Conservation (phyloP, 2,329 filamentous ascomycete species). For the Alternaria infectoria region DNA sequence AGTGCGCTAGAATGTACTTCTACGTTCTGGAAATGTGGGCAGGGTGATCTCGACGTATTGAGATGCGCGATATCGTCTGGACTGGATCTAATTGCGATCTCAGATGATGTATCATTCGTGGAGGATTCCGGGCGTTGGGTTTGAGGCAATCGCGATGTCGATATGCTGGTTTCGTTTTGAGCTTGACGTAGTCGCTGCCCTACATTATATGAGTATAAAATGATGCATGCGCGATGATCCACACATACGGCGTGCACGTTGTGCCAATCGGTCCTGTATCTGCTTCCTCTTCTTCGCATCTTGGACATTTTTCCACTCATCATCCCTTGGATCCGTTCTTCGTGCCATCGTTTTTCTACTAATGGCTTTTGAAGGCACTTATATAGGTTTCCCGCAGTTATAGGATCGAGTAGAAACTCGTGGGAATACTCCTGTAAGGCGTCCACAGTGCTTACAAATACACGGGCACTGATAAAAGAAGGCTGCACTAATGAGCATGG, state of each 20-base stretch:
- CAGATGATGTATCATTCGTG: background rate
- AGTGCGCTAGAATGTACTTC: background rate
- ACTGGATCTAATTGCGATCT: background rate
- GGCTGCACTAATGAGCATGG: background rate
- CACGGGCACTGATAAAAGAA: background rate
- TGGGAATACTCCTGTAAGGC: background rate
- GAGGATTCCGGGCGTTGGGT: background rate
- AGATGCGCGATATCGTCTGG: background rate
- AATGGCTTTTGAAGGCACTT: background rate
- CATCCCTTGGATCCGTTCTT: conserved; percentile 28
- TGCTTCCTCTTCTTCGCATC: conserved; percentile 49
- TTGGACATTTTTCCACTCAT: conserved; percentile 44
- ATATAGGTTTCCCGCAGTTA: background rate
- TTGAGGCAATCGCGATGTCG: background rate
- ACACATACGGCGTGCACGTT: conserved; percentile 46
- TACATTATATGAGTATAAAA: conserved; percentile 1
- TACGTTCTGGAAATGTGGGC: background rate
- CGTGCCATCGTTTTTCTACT: conserved; percentile 19
- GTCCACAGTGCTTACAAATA: background rate
- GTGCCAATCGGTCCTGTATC: conserved; percentile 50
- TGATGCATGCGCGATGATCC: background rate
- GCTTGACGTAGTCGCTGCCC: conserved; percentile 19
- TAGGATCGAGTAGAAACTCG: background rate
- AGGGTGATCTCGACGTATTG: background rate
- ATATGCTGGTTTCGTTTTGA: background rate